Conservation (phyloP, 306 rosid species). For the Cucumis melo region DNA sequence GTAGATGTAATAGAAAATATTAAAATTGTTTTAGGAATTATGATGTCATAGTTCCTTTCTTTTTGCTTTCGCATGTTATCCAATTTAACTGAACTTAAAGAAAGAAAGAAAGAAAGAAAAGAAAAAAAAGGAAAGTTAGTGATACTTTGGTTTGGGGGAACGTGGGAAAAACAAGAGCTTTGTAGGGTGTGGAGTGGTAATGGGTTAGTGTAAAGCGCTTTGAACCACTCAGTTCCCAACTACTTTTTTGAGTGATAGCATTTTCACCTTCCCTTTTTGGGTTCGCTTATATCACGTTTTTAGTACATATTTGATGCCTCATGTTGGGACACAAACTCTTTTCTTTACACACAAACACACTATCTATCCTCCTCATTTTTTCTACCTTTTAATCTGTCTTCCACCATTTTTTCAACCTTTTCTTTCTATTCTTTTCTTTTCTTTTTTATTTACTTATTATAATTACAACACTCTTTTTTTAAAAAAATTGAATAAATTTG, state of each 20-base stretch:
- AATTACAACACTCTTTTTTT: too few species aligned
- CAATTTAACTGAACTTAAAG: neutral
- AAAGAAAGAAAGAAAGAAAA: too few species aligned
- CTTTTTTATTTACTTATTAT: too few species aligned
- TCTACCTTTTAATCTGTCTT: neutral
- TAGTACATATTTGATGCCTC: neutral
- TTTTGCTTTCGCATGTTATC: neutral
- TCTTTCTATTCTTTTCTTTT: too few species aligned
- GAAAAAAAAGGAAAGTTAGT: neutral
- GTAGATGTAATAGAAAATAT: too few species aligned
- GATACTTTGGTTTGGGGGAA: neutral
- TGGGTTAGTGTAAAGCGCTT: neutral
- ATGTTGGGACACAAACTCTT: neutral
- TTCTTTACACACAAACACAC: neutral
- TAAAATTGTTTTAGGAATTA: too few species aligned
- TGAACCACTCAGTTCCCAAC: neutral
- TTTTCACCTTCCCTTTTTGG: neutral
- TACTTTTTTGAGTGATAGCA: neutral
- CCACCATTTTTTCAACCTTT: neutral
- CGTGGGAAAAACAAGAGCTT: neutral
- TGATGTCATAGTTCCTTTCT: too few species aligned
- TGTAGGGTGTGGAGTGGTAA: neutral
- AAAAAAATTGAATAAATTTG: too few species aligned
- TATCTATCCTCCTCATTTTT: neutral
- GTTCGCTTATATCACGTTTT: neutral